These are phyloP conservation scores for Hortiboletus campestris DNA, from an alignment of 768 basidiomycete species.

Conservation along the genomic window DNA sequence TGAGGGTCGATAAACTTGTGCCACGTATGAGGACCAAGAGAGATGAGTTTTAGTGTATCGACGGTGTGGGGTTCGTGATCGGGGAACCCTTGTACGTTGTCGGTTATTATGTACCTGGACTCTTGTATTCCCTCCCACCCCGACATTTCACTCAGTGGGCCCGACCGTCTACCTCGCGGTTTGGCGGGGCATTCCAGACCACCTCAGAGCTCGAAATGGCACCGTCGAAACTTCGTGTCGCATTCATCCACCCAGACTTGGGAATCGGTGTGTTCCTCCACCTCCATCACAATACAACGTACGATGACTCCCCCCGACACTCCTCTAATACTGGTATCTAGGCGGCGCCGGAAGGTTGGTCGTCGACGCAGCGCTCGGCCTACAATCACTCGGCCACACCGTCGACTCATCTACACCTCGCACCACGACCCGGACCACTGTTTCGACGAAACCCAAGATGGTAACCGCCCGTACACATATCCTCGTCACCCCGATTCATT, in stretches of 20 bases:
- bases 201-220: neutral
- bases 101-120: no score
- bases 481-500: conserved; percentile 14
- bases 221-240: conserved; percentile 47
- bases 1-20: conserved; percentile 25
- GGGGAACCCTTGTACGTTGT: no score
- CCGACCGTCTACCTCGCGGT: no score
- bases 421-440: conserved; percentile 85
- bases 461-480: conserved; percentile 38
- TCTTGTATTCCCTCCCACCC: no score
- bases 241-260: conserved; percentile 92
- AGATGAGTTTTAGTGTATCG: conserved; percentile 22
- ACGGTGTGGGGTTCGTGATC: no score
- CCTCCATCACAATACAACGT: neutral
- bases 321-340: no score
- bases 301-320: neutral
- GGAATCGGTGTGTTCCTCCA: conserved; percentile 68
- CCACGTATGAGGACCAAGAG: conserved; percentile 22
- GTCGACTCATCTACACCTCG: conserved; percentile 92
- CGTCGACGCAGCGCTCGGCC: conserved; percentile 89
- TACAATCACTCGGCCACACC: conserved; percentile 79
- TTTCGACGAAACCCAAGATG: conserved; percentile 92
- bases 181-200: no score
- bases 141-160: no score
- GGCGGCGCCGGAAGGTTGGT: conserved; percentile 95